Evolutionary conservation across 2,329 filamentous ascomycete genomes (phyloP), one percentile per base, ranked within the genome.

Genomic region (Cladophialophora yegresii): DNA sequence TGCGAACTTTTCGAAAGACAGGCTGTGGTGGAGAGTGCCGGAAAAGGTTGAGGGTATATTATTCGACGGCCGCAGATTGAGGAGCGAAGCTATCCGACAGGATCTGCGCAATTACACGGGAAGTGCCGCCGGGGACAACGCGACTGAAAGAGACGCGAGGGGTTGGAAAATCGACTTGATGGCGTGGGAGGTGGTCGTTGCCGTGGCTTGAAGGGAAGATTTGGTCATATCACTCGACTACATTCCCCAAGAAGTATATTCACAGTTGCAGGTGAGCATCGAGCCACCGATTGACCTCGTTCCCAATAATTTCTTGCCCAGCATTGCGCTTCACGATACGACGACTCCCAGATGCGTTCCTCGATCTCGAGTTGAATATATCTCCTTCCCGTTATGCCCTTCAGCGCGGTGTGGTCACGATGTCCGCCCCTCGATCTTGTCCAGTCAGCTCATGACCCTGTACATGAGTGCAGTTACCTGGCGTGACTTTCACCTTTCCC

Each of bases 91-190:
- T 1, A 54, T 69, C 12, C 30, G 67, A 22, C 32, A 54, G n/a
- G 61, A 68, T 5, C 63, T 71, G 13, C 59, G 67, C 30, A 71
- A 70, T 55, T 71, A 71, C 40, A 64, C 56, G 13, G 64, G 58
- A 10, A 61, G 57, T 12, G 60, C 20, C 4, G 64, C 60, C 9
- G 45, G 47, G 22, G 55, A 30, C 12, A 68, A 62, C 7, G 43
- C 60, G 28, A 50, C 60, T 30, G 51, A 55, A 6, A 53, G 30
- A 6, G 45, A 61, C 30, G 62, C 32, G 16, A 54, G 32, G 6
- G 40, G 58, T 8, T 61, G 58, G 57, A 32, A 22, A 16, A 61
- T 61, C 7, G 12, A 43, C 10, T 23, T 61, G 33, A 54, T 45
- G 36, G 43, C 58, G 7, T 61, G 58, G 58, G 58, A 61, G 23